phyloP scores from a whole-genome alignment of 495 filamentous ascomycete genomes.

The Penicillium longicatenatum region DNA sequence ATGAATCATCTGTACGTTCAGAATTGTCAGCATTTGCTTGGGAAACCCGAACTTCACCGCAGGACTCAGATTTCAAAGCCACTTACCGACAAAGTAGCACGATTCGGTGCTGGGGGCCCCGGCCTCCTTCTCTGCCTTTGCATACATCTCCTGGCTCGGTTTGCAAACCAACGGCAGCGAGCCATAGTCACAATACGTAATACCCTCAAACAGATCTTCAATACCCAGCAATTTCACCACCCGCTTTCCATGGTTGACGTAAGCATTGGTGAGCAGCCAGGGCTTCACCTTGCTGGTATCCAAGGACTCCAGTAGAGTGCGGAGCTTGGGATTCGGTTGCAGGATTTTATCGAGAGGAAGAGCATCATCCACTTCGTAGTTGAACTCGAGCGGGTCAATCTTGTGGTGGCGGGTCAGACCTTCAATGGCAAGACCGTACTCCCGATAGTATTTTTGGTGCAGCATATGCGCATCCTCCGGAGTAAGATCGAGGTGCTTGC shows the following conservation, averaged over 20 bases:
- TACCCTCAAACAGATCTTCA: conserved; percentile 87
- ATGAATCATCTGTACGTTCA: conserved; percentile 69
- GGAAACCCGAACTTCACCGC: background rate
- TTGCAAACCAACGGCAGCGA: conserved; percentile 74
- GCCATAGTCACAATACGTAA: conserved; percentile 90
- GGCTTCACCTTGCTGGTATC: conserved; percentile 77
- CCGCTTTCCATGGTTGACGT: conserved; percentile 80
- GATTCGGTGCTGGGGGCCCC: conserved; percentile 56
- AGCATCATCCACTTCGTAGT: conserved; percentile 91
- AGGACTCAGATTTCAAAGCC: background rate
- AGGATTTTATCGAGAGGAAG: conserved; percentile 85
- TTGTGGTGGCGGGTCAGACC: conserved; percentile 92
- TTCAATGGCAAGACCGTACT: conserved; percentile 96
- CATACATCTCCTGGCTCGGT: conserved; percentile 79
- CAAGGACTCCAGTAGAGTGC: conserved; percentile 74
- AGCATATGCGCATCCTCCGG: conserved; percentile 75
- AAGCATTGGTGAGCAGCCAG: conserved; percentile 97
- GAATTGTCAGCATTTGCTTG: conserved; percentile 8
- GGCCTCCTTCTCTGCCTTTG: conserved; percentile 70
- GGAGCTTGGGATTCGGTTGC: conserved; percentile 71
- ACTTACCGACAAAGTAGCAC: conserved; percentile 86
- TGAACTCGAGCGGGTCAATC: conserved; percentile 95
- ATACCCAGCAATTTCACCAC: conserved; percentile 80
- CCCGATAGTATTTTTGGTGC: conserved; percentile 88
- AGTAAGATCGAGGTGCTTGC: conserved; percentile 71